Evolutionary conservation across 192 early-diverging fungal species (phyloP).

Genomic region (Diversispora epigaea): DNA sequence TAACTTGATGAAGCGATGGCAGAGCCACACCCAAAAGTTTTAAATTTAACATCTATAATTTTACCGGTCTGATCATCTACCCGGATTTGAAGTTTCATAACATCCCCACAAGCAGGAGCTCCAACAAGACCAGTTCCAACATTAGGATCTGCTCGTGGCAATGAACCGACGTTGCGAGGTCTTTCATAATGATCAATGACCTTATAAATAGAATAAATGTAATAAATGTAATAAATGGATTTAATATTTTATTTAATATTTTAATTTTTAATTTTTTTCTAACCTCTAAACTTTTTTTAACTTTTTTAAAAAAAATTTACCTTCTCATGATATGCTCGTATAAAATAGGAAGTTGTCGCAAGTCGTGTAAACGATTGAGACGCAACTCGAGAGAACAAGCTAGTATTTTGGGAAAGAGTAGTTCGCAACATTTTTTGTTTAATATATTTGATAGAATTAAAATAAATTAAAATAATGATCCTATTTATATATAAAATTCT

Average conservation of each 20-base stretch:
- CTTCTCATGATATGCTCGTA: slow-evolving; percentile 22
- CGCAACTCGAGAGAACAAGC: neutral
- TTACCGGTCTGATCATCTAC: slow-evolving; percentile 89
- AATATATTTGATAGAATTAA: neutral
- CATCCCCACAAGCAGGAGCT: slow-evolving; percentile 85
- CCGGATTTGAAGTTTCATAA: slow-evolving; percentile 95
- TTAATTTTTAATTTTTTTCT: no score
- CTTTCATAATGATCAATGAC: slow-evolving; percentile 98
- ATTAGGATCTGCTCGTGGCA: slow-evolving; percentile 80
- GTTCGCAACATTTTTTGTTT: neutral
- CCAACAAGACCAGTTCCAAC: slow-evolving; percentile 97
- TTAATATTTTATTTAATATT: neutral
- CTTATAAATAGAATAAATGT: slow-evolving; percentile 42
- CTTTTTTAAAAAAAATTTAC: neutral
- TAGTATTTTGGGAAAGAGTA: neutral
- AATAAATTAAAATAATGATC: neutral
- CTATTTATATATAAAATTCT: neutral
- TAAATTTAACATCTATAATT: slow-evolving; percentile 96
- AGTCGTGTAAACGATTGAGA: neutral
- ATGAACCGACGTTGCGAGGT: slow-evolving; percentile 94
- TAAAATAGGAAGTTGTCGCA: no score
- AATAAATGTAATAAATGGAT: neutral
- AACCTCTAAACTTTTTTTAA: no score
- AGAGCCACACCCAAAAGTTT: slow-evolving; percentile 97
- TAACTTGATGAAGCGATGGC: slow-evolving; percentile 92